Conservation (phyloP, 257 asterid species). For the Gardenia jasminoides region DNA sequence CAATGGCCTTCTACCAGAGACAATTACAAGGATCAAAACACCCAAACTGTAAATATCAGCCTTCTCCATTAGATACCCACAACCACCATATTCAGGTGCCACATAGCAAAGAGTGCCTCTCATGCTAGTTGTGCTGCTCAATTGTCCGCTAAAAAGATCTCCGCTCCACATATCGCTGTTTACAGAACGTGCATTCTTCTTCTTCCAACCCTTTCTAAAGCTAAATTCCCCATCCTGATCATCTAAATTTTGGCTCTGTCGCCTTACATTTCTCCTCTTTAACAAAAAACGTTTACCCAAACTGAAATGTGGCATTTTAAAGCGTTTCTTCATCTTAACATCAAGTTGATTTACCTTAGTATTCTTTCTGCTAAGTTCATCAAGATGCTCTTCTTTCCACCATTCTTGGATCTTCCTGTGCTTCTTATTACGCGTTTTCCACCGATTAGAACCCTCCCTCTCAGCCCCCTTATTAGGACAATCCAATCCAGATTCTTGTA, state of each 20-base stretch:
- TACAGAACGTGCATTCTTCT: constrained; percentile 45
- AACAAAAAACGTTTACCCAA: constrained; percentile 56
- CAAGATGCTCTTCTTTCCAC: constrained; percentile 93
- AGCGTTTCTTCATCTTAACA: constrained; percentile 29
- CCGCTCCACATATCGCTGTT: constrained; percentile 82
- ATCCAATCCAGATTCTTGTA: constrained; percentile 33
- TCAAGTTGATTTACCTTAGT: constrained; percentile 26
- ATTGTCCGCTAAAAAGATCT: constrained; percentile 84
- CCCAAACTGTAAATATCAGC: constrained; percentile 90
- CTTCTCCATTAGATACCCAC: constrained; percentile 76
- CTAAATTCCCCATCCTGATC: constrained; percentile 61
- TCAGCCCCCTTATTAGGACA: constrained; percentile 24
- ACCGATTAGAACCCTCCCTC: constrained; percentile 40
- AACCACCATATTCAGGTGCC: constrained; percentile 85
- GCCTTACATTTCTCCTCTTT: constrained; percentile 28
- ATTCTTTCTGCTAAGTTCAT: constrained; percentile 44
- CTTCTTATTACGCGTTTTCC: constrained; percentile 39
- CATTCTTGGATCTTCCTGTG: constrained; percentile 90
- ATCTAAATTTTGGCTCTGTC: constrained; percentile 21
- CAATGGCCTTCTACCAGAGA: constrained; percentile 88
- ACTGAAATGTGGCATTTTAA: constrained; percentile 60
- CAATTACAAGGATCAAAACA: constrained; percentile 71
- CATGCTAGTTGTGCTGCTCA: constrained; percentile 98
- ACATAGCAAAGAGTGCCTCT: constrained; percentile 90
- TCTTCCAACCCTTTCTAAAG: constrained; percentile 63